A percentile compares a stretch with the other conserved stretches of the same genome.
phyloP scores from a whole-genome alignment of 257 asterid species.

The Marsdenia floribunda region DNA sequence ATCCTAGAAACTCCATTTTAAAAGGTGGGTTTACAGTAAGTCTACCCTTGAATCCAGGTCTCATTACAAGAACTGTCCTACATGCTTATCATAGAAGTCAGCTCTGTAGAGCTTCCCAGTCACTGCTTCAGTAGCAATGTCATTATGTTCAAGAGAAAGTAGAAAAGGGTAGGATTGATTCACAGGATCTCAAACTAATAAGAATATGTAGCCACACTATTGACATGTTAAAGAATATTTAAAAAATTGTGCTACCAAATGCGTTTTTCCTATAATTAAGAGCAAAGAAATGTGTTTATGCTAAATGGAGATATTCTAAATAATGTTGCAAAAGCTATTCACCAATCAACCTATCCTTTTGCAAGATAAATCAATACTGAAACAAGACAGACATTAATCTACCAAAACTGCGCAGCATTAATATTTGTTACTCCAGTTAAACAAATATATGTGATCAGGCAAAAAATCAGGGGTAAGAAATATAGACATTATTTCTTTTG shows the following conservation, averaged over 20 bases:
- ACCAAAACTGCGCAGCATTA: background rate
- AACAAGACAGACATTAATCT: background rate
- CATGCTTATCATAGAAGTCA: slow-evolving; percentile 40
- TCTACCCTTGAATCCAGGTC: slow-evolving; percentile 60
- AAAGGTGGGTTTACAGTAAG: background rate
- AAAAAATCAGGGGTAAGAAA: too few relatives aligned
- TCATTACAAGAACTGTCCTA: slow-evolving; percentile 58
- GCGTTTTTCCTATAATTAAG: background rate
- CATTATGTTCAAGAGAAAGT: slow-evolving; percentile 31
- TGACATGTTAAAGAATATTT: background rate
- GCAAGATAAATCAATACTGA: background rate
- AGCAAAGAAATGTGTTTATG: background rate
- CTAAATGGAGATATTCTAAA: background rate
- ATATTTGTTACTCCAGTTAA: background rate
- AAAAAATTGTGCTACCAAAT: background rate
- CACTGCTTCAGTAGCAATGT: slow-evolving; percentile 50
- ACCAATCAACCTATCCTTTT: background rate
- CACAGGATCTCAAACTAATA: background rate
- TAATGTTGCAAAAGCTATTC: background rate
- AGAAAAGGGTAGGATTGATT: background rate
- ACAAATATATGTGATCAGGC: too few relatives aligned
- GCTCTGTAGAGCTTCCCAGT: slow-evolving; percentile 56
- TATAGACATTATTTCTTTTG: too few relatives aligned
- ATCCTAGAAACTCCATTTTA: background rate
- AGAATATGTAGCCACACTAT: background rate